A percentile compares a stretch with the other conserved stretches of the same genome.
These are phyloP conservation scores for Aspergillus pseudotamarii DNA, from an alignment of 2,329 filamentous ascomycete genomes.

Conservation along the genomic window DNA sequence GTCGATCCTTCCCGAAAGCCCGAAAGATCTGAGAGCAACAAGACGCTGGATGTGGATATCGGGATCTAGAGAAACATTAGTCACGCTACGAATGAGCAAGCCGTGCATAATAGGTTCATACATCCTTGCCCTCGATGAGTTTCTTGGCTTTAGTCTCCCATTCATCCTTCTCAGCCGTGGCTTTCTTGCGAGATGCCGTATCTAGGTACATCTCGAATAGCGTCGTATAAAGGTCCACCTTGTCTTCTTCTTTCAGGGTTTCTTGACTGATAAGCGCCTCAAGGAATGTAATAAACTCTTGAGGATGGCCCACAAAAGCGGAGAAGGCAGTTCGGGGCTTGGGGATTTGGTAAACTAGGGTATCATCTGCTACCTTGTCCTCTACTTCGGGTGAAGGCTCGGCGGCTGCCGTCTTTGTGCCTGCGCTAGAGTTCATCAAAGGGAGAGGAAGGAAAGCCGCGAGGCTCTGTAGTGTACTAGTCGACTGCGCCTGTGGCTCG, in stretches of 20 bases:
- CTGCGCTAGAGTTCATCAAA: conserved; percentile 72
- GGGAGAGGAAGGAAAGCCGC: conserved; percentile 81
- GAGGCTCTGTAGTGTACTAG: conserved; percentile 81
- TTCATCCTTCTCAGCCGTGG: conserved; percentile 65
- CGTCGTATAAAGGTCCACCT: conserved; percentile 87
- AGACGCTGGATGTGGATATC: conserved; percentile 92
- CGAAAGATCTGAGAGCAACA: conserved; percentile 88
- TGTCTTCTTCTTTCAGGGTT: conserved; percentile 72
- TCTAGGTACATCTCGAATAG: conserved; percentile 98
- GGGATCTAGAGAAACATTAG: conserved; percentile 53
- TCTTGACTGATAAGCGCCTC: conserved; percentile 81
- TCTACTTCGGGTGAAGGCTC: conserved; percentile 31
- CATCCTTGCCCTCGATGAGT: conserved; percentile 77
- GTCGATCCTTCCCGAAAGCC: conserved; percentile 88
- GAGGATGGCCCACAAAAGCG: conserved; percentile 90
- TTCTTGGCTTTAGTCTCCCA: conserved; percentile 93
- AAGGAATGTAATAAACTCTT: conserved; percentile 89
- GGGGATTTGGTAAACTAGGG: conserved; percentile 72
- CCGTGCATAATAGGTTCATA: conserved; percentile 33
- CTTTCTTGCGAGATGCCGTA: conserved; percentile 76
- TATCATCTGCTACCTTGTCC: conserved; percentile 38
- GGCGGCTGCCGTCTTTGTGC: conserved; percentile 33
- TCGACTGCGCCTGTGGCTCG: conserved; percentile 53
- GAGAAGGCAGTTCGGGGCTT: conserved; percentile 90
- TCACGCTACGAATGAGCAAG: not conserved